These are phyloP conservation scores for Helicostylum pulchrum DNA, from an alignment of 192 early-diverging fungal species.

Conservation along the genomic window DNA sequence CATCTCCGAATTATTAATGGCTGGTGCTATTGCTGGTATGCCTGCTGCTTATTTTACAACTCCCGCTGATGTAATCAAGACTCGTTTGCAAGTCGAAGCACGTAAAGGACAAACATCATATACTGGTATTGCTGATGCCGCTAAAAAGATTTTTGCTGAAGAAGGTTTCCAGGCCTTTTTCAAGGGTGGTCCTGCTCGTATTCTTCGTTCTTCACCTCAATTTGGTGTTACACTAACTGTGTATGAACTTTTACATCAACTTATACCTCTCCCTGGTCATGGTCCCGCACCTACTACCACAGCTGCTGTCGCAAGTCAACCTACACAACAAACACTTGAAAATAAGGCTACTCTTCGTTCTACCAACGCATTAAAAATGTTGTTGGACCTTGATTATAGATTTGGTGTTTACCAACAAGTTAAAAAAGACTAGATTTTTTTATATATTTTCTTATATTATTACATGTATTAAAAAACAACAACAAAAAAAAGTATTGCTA, in stretches of 20 bases:
- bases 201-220: constrained; percentile 94
- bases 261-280: constrained; percentile 50
- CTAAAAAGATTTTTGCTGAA: constrained; percentile 80
- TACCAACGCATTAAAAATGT: constrained; percentile 55
- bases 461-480: constrained; percentile 48
- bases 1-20: constrained; percentile 67
- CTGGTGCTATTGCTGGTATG: constrained; percentile 95
- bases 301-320: constrained; percentile 1
- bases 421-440: constrained; percentile 4
- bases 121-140: constrained; percentile 81
- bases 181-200: constrained; percentile 91
- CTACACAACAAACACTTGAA: constrained; percentile 15
- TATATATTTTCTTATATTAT: constrained; percentile 31
- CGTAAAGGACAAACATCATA: constrained; percentile 85
- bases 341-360: constrained; percentile 39
- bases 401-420: constrained; percentile 33
- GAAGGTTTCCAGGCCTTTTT: constrained; percentile 96
- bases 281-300: constrained; percentile 18
- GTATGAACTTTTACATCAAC: constrained; percentile 84
- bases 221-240: constrained; percentile 94
- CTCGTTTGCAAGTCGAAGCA: constrained; percentile 92
- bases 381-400: constrained; percentile 47
- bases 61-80: constrained; percentile 98
- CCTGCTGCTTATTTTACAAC: constrained; percentile 96
- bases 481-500: constrained; percentile 83